Conservation (phyloP, 495 filamentous ascomycete genomes). For the Xylaria scruposa region DNA sequence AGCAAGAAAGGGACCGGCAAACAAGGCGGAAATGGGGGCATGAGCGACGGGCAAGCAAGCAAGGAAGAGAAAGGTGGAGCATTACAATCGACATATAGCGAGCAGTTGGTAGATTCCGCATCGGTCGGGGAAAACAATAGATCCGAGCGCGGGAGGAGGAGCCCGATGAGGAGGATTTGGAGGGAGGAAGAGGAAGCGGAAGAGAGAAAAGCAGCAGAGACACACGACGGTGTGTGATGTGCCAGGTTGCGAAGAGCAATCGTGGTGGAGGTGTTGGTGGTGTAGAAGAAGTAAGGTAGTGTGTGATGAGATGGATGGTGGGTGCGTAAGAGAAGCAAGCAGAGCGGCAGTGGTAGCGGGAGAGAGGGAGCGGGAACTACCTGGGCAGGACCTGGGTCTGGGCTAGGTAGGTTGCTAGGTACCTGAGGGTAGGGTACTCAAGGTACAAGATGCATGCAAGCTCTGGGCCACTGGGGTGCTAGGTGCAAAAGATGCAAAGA, state of each 20-base stretch:
- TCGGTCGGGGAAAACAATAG: not conserved
- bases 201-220: constrained; percentile 8
- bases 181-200: not conserved
- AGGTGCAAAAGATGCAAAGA: constrained; percentile 28
- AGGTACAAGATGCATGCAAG: constrained; percentile 13
- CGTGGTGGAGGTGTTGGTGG: constrained; percentile 18
- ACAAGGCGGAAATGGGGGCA: not conserved
- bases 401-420: constrained; percentile 19
- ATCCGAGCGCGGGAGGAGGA: constrained; percentile 8
- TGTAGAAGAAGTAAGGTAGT: not conserved
- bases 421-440: not conserved
- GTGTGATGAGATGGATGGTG: constrained; percentile 23
- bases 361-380: constrained; percentile 34
- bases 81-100: constrained; percentile 26
- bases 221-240: constrained; percentile 9
- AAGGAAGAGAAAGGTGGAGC: constrained; percentile 17
- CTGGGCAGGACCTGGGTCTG: constrained; percentile 28
- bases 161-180: constrained; percentile 9
- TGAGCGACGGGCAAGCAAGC: not conserved
- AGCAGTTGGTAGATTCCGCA: not conserved
- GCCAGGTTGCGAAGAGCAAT: constrained; percentile 13
- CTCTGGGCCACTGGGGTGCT: constrained; percentile 18
- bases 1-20: constrained; percentile 4
- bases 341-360: constrained; percentile 33
- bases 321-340: constrained; percentile 24